These are phyloP conservation scores for Marasmius oreades DNA, from an alignment of 1,284 basidiomycete genomes.

Conservation along the genomic window DNA sequence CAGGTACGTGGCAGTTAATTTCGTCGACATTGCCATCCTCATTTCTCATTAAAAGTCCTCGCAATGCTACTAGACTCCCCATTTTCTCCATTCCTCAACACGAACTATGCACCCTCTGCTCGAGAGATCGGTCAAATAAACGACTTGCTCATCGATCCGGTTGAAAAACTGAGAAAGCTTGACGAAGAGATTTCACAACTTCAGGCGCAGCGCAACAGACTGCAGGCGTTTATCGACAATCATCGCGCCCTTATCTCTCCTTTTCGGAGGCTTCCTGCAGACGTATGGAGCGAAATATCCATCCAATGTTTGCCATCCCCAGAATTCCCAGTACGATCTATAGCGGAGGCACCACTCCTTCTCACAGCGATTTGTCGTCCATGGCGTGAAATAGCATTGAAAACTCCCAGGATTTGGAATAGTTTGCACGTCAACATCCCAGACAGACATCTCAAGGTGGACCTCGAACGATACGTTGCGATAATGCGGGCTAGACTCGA, in stretches of 20 bases:
- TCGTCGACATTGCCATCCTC: no score
- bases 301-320: slow-evolving; percentile 4
- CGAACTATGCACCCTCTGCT: neutral
- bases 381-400: no score
- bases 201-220: neutral
- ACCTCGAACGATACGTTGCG: no score
- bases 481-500: no score
- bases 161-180: neutral
- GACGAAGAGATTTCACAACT: neutral
- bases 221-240: neutral
- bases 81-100: neutral
- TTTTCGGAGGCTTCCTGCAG: slow-evolving; percentile 2
- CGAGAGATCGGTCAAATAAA: neutral
- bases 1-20: no score
- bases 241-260: slow-evolving; percentile 3
- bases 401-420: no score
- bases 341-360: no score
- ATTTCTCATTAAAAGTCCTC: no score
- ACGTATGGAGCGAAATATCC: slow-evolving; percentile 7
- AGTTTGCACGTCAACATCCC: no score
- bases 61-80: neutral
- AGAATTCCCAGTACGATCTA: no score
- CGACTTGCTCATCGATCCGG: neutral
- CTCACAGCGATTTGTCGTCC: no score
- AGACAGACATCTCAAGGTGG: no score